Conservation (phyloP, 1,284 basidiomycete species). For the Austroboletus novae-zelandiae region DNA sequence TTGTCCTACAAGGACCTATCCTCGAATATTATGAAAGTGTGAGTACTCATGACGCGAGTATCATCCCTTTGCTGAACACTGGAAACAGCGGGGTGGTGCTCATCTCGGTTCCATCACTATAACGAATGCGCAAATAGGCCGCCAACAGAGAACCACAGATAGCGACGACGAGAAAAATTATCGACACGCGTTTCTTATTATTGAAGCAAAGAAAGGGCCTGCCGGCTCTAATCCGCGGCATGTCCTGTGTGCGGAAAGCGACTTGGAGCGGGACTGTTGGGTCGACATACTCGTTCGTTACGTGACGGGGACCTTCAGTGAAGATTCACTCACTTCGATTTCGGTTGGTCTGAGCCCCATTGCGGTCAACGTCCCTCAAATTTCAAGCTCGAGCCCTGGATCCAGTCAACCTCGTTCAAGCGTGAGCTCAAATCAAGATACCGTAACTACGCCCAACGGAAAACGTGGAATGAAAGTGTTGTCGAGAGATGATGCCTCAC, state of each 20-base stretch:
- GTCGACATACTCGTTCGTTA: conserved; percentile 91
- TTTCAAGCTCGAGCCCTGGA: conserved; percentile 16
- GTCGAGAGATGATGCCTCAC: conserved; percentile 66
- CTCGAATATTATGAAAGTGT: conserved; percentile 95
- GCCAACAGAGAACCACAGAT: conserved; percentile 43
- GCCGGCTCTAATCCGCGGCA: conserved; percentile 77
- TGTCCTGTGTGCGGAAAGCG: conserved; percentile 95
- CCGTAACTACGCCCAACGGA: conserved; percentile 36
- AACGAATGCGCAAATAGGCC: conserved; percentile 81
- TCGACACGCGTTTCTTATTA: conserved; percentile 94
- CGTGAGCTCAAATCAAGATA: conserved; percentile 49
- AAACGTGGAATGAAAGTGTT: conserved; percentile 36
- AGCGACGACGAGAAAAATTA: conserved; percentile 89
- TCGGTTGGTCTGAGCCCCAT: conserved; percentile 29
- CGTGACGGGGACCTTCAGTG: conserved; percentile 69
- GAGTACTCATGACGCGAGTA: conserved; percentile 36
- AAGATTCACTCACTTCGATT: conserved; percentile 44
- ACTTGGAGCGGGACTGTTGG: conserved; percentile 91
- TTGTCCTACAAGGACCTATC: conserved; percentile 83
- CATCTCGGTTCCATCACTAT: conserved; percentile 89
- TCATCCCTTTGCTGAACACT: conserved; percentile 14
- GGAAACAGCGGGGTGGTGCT: conserved; percentile 75
- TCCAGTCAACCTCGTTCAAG: conserved; percentile 53
- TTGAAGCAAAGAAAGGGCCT: conserved; percentile 77
- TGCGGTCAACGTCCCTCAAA: conserved; percentile 20